These are phyloP conservation scores for Gyromitra esculenta DNA, from an alignment of 2,329 filamentous ascomycete species.

Conservation along the genomic window DNA sequence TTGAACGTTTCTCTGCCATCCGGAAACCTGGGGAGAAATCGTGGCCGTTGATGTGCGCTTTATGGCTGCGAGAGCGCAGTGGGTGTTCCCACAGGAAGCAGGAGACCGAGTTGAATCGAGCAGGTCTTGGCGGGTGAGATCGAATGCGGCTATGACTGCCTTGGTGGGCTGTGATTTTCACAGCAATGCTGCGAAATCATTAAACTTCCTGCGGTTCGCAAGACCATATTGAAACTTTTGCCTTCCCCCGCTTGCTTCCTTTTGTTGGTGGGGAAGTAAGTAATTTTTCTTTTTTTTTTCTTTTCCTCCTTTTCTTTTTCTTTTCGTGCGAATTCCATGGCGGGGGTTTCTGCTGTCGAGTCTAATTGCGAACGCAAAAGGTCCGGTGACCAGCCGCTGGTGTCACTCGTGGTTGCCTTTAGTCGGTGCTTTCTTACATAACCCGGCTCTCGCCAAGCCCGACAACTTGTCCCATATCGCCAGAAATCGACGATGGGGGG, in stretches of 20 bases:
- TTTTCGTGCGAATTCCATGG: neutral
- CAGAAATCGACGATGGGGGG: conserved; percentile 5
- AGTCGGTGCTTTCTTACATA: conserved; percentile 39
- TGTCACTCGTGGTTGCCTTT: conserved; percentile 23
- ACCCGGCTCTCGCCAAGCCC: conserved; percentile 41
- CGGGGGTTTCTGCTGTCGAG: conserved; percentile 13
- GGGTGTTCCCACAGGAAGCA: neutral
- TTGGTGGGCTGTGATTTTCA: conserved; percentile 8
- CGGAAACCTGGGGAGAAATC: neutral
- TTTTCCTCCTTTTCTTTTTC: neutral
- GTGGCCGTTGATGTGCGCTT: neutral
- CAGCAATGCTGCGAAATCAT: neutral
- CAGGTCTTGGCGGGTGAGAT: conserved; percentile 23
- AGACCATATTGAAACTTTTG: conserved; percentile 6
- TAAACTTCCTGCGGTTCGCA: conserved; percentile 2
- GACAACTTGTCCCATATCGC: conserved; percentile 25
- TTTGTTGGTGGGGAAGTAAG: conserved; percentile 7
- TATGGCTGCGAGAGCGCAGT: neutral
- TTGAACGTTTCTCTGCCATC: conserved; percentile 2
- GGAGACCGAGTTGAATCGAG: conserved; percentile 12
- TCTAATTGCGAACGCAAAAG: conserved; percentile 35
- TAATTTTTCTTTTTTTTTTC: neutral
- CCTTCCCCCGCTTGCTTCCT: neutral
- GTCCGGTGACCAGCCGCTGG: conserved; percentile 40
- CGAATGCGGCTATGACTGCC: conserved; percentile 20